Evolutionary conservation across 2,329 filamentous ascomycete genomes (phyloP).

Genomic region (Pestalotiopsis sp.): DNA sequence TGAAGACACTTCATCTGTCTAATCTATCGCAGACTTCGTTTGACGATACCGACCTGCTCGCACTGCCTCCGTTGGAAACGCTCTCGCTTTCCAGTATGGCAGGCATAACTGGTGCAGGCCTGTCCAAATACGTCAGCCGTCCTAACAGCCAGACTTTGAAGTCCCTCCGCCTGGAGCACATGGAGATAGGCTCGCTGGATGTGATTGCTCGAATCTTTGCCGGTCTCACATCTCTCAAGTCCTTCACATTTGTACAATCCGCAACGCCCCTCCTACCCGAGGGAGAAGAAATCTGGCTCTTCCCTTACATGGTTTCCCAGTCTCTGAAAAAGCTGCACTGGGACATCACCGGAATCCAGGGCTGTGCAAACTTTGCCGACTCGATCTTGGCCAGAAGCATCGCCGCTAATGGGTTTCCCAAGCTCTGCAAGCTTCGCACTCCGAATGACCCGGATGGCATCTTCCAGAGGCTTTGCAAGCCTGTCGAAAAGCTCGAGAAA

Average conservation of each 20-base stretch:
- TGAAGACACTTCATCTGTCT: conserved; percentile 63
- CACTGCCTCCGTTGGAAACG: conserved; percentile 56
- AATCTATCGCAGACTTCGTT: conserved; percentile 59
- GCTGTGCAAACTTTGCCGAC: conserved; percentile 53
- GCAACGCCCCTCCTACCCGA: conserved; percentile 57
- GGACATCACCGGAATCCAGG: conserved; percentile 60
- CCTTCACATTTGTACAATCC: conserved; percentile 58
- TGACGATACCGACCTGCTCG: conserved; percentile 56
- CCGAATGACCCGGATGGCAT: conserved; percentile 71
- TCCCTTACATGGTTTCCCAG: conserved; percentile 63
- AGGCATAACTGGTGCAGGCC: conserved; percentile 58
- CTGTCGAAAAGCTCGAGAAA: conserved; percentile 56
- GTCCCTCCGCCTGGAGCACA: conserved; percentile 57
- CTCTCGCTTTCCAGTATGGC: conserved; percentile 58
- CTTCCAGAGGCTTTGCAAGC: conserved; percentile 71
- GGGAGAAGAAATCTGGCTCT: conserved; percentile 61
- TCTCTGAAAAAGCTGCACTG: conserved; percentile 61
- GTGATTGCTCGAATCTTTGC: conserved; percentile 62
- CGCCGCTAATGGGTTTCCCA: conserved; percentile 62
- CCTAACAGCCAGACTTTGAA: conserved; percentile 46
- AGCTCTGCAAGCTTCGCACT: conserved; percentile 59
- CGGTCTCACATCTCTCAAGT: conserved; percentile 50
- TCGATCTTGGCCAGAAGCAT: conserved; percentile 68
- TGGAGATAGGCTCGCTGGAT: conserved; percentile 58
- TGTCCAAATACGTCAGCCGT: conserved; percentile 59